These are phyloP conservation scores for Petunia axillaris DNA, from an alignment of 257 asterid species.

Conservation along the genomic window DNA sequence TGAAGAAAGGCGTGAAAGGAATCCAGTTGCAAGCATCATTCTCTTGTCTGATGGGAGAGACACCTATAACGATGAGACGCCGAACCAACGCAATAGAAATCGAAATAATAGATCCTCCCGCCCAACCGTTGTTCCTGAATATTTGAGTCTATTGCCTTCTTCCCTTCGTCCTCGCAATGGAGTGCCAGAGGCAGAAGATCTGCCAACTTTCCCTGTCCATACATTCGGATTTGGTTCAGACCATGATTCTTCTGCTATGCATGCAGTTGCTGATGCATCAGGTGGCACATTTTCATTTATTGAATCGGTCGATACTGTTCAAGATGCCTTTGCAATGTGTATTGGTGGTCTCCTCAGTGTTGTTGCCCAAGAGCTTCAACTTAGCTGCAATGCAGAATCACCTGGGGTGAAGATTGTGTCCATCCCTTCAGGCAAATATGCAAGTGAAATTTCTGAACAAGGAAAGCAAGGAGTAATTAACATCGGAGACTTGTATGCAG, in stretches of 20 bases:
- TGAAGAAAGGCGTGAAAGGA: constrained; percentile 31
- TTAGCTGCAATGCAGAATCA: constrained; percentile 27
- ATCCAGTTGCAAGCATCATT: constrained; percentile 41
- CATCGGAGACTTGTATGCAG: constrained; percentile 45
- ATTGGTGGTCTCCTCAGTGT: constrained; percentile 52
- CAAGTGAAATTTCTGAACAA: constrained; percentile 20
- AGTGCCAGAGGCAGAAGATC: not conserved
- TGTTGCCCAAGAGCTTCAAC: constrained; percentile 37
- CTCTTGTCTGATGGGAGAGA: constrained; percentile 44
- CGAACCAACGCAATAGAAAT: not conserved
- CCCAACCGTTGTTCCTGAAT: constrained; percentile 10
- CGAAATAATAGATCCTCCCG: constrained; percentile 17
- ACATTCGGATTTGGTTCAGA: constrained; percentile 47
- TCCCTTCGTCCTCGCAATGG: constrained; percentile 24
- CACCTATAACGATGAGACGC: not conserved
- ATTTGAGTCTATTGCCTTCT: constrained; percentile 28
- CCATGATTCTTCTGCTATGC: constrained; percentile 43
- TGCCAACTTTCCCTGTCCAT: constrained; percentile 30
- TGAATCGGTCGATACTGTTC: constrained; percentile 40
- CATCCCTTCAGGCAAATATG: constrained; percentile 36
- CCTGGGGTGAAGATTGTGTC: constrained; percentile 35
- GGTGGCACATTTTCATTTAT: constrained; percentile 47
- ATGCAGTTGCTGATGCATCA: constrained; percentile 42
- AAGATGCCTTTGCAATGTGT: constrained; percentile 47
- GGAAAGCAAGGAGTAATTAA: constrained; percentile 27